A percentile compares a stretch with the other conserved stretches of the same genome.
Conservation (phyloP, 345 rosid genomes). For the Durio zibethinus region DNA sequence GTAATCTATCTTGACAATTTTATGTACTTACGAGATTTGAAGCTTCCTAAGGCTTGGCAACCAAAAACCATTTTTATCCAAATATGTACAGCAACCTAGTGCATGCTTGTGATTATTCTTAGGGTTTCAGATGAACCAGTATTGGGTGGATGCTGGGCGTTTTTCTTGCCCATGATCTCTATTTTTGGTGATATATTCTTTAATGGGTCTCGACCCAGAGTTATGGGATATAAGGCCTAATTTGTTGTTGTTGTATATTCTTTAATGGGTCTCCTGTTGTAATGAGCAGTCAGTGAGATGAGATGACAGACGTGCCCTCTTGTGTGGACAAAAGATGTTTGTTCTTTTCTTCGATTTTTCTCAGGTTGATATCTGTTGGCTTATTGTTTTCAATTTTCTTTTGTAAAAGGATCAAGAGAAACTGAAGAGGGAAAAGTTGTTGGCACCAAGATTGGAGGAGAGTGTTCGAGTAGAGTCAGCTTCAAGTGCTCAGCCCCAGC, state of each 20-base stretch:
- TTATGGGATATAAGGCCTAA: no score
- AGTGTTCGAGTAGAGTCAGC: slow-evolving; percentile 37
- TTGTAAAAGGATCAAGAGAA: slow-evolving; percentile 52
- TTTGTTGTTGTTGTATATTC: no score
- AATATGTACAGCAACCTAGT: neutral
- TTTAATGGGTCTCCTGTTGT: neutral
- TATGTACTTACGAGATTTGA: neutral
- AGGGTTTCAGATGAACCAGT: neutral
- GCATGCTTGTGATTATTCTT: neutral
- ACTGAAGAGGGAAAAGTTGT: slow-evolving; percentile 56
- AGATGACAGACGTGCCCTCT: neutral
- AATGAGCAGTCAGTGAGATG: neutral
- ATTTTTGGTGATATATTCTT: neutral
- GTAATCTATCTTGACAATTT: neutral
- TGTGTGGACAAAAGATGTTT: neutral
- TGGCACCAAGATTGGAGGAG: slow-evolving; percentile 41
- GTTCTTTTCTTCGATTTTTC: slow-evolving; percentile 6
- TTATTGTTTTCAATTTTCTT: slow-evolving; percentile 6
- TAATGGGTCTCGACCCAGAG: neutral
- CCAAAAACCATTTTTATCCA: neutral
- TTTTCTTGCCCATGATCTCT: neutral
- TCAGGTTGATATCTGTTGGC: neutral
- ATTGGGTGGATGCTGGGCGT: neutral
- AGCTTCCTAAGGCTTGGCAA: slow-evolving; percentile 1
- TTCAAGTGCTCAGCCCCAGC: slow-evolving; percentile 38